phyloP scores from a whole-genome alignment of 2,329 filamentous ascomycete genomes.

The Hymenoscyphus fructigenus region DNA sequence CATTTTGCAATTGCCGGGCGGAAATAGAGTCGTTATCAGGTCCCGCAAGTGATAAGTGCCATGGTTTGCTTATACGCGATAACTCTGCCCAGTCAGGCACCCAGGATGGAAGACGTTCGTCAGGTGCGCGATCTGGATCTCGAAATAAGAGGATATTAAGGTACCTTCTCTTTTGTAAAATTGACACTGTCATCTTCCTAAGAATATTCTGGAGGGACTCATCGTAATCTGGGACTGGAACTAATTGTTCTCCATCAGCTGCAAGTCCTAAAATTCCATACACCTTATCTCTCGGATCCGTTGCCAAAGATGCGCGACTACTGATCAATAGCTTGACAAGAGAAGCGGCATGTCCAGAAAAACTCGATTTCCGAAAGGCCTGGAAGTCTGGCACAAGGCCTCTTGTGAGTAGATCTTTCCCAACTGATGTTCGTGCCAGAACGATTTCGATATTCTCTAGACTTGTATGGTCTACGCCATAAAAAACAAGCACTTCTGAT shows the following conservation, averaged over 20 bases:
- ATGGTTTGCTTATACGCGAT: too few species aligned
- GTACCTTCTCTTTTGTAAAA: too few species aligned
- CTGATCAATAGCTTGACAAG: neutral
- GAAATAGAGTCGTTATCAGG: too few species aligned
- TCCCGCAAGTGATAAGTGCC: too few species aligned
- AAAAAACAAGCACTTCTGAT: neutral
- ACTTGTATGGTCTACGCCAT: neutral
- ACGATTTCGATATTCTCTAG: neutral
- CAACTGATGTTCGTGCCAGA: neutral
- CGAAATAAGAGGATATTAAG: too few species aligned
- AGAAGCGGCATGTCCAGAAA: neutral
- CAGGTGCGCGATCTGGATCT: too few species aligned
- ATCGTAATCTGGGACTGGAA: conserved; percentile 3
- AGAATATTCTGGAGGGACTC: too few species aligned
- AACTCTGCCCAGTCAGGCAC: too few species aligned
- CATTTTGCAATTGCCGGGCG: too few species aligned
- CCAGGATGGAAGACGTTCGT: too few species aligned
- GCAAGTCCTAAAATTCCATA: conserved; percentile 15
- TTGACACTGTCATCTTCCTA: too few species aligned
- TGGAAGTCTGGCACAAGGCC: too few species aligned
- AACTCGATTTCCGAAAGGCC: neutral
- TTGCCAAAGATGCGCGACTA: neutral
- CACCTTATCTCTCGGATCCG: conserved; percentile 17
- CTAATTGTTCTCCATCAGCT: conserved; percentile 3
- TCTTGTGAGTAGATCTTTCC: neutral